These are phyloP conservation scores for Phytophthora litchii DNA, from an alignment of 352 stramenopile genomes.

Conservation along the genomic window DNA sequence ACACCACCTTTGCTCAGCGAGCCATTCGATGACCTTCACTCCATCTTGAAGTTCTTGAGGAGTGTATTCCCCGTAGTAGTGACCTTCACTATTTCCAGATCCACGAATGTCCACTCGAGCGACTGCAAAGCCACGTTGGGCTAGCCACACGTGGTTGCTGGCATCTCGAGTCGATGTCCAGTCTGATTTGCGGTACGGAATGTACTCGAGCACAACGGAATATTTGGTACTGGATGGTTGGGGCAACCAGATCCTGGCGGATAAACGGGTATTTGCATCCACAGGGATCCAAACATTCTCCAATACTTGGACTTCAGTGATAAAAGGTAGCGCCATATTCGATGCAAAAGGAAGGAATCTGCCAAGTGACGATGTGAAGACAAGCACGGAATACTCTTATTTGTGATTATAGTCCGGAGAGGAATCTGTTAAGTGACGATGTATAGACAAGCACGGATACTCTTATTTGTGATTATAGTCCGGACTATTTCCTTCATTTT, in stretches of 20 bases:
- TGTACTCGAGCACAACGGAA: slow-evolving; percentile 59
- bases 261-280: slow-evolving; percentile 29
- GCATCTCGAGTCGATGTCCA: slow-evolving; percentile 51
- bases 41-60: slow-evolving; percentile 49
- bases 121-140: slow-evolving; percentile 49
- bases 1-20: slow-evolving; percentile 50
- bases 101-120: slow-evolving; percentile 56
- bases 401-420: too few species aligned
- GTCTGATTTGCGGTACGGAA: slow-evolving; percentile 58
- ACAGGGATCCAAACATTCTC: slow-evolving; percentile 56
- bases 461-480: too few species aligned
- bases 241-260: slow-evolving; percentile 45
- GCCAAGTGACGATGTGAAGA: neutral
- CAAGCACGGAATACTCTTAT: too few species aligned
- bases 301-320: slow-evolving; percentile 25
- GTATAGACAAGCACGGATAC: neutral
- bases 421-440: slow-evolving; percentile 1
- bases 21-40: slow-evolving; percentile 53
- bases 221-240: slow-evolving; percentile 19
- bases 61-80: slow-evolving; percentile 54
- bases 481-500: too few species aligned
- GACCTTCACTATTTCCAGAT: slow-evolving; percentile 51
- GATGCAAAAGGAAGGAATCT: slow-evolving; percentile 1
- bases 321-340: neutral
- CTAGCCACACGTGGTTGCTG: slow-evolving; percentile 55